Evolutionary conservation across 83 land plant species (phyloP).

Genomic region (Thuja plicata): DNA sequence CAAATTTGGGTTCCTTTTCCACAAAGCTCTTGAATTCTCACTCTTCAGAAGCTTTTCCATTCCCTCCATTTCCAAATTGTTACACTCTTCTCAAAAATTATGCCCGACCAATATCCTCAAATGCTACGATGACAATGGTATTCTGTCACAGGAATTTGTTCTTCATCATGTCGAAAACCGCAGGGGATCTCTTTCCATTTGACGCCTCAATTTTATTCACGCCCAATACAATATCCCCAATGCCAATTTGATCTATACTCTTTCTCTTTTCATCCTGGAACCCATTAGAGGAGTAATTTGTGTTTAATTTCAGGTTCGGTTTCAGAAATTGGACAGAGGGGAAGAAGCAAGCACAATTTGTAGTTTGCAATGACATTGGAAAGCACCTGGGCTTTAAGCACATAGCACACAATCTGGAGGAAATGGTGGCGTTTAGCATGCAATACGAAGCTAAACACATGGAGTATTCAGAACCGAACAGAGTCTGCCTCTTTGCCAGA

Average conservation of each 20-base stretch:
- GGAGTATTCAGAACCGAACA: too few relatives aligned
- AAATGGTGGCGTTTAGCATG: too few relatives aligned
- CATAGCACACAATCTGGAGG: too few relatives aligned
- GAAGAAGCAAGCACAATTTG: too few relatives aligned
- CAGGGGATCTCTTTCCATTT: conserved; percentile 25
- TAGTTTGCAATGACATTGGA: too few relatives aligned
- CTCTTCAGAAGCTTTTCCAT: conserved; percentile 25
- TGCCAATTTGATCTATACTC: conserved; percentile 24
- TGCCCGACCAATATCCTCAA: background rate
- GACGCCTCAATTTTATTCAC: conserved; percentile 38
- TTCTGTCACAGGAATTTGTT: conserved; percentile 16
- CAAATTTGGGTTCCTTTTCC: background rate
- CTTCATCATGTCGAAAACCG: conserved; percentile 25
- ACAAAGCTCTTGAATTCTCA: conserved; percentile 21
- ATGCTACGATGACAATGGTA: conserved; percentile 31
- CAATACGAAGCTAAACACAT: too few relatives aligned
- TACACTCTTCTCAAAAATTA: conserved; percentile 15
- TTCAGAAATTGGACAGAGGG: conserved; percentile 16
- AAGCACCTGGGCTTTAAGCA: too few relatives aligned
- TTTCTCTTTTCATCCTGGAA: conserved; percentile 19
- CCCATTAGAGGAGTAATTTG: background rate
- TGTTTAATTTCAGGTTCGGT: conserved; percentile 17
- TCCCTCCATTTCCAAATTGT: conserved; percentile 35
- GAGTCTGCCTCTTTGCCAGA: background rate
- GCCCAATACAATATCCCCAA: conserved; percentile 28